A percentile compares a stretch with the other conserved stretches of the same genome.
Evolutionary conservation across 495 filamentous ascomycete species (phyloP).

Genomic region (Parmelia sp.): DNA sequence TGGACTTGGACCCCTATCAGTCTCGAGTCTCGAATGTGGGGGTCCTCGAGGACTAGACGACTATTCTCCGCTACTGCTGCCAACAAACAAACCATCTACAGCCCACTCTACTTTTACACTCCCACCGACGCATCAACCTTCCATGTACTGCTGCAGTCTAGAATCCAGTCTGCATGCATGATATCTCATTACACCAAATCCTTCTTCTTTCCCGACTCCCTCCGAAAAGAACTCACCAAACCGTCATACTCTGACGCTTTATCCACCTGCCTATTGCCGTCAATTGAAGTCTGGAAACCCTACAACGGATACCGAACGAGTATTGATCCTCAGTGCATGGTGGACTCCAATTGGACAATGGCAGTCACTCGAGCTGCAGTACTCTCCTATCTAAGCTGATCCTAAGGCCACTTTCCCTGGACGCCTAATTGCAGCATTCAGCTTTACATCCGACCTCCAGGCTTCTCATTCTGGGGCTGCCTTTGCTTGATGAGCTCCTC

Average conservation of each 20-base stretch:
- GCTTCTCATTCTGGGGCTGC: not conserved
- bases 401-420: not conserved
- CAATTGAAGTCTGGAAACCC: not conserved
- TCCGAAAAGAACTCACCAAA: not conserved
- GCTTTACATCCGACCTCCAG: not conserved
- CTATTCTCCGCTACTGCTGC: too few relatives aligned
- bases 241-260: not conserved
- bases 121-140: not conserved
- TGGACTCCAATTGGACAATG: not conserved
- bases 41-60: not conserved
- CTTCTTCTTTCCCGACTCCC: too few relatives aligned
- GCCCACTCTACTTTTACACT: not conserved
- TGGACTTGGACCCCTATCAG: conserved; percentile 3
- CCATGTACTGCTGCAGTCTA: not conserved
- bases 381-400: not conserved
- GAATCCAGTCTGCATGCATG: too few relatives aligned
- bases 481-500: not conserved
- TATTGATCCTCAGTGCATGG: not conserved
- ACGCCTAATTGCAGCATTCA: not conserved
- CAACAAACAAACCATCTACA: not conserved
- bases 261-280: not conserved
- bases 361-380: not conserved
- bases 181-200: too few relatives aligned
- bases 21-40: not conserved
- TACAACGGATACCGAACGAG: not conserved